Conservation (phyloP, 2,329 filamentous ascomycete genomes). For the Diaporthe destruens region DNA sequence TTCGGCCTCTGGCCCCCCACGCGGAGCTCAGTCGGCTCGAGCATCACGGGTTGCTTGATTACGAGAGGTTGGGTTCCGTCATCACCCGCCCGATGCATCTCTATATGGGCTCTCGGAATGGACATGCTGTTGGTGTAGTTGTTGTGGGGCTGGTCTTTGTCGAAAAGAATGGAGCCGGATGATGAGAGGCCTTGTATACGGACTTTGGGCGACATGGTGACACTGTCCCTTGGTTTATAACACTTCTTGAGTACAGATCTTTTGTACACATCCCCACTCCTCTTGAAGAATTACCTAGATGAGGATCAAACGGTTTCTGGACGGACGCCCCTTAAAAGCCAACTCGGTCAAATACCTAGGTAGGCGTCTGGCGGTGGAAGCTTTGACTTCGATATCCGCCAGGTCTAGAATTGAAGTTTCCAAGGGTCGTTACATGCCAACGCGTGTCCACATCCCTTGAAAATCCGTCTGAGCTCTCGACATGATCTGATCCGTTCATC, state of each 20-base stretch:
- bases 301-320: constrained; percentile 10
- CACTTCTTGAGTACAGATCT: not conserved
- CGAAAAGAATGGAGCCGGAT: constrained; percentile 11
- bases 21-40: constrained; percentile 22
- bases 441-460: not conserved
- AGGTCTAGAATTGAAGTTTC: constrained; percentile 9
- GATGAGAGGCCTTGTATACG: constrained; percentile 3
- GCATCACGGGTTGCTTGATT: constrained; percentile 23
- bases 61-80: not conserved
- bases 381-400: not conserved
- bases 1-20: not conserved
- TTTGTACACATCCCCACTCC: not conserved
- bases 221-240: not conserved
- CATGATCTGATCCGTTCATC: constrained; percentile 16
- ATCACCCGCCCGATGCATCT: constrained; percentile 16
- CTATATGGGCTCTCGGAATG: constrained; percentile 25
- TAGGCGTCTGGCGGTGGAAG: not conserved
- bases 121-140: not conserved
- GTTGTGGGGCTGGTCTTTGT: not conserved
- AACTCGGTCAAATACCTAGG: constrained; percentile 2
- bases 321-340: not conserved
- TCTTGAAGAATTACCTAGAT: not conserved
- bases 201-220: constrained; percentile 11
- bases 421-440: constrained; percentile 1
- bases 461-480: constrained; percentile 17